Conservation (phyloP, 345 rosid genomes). For the Salix dunnii region DNA sequence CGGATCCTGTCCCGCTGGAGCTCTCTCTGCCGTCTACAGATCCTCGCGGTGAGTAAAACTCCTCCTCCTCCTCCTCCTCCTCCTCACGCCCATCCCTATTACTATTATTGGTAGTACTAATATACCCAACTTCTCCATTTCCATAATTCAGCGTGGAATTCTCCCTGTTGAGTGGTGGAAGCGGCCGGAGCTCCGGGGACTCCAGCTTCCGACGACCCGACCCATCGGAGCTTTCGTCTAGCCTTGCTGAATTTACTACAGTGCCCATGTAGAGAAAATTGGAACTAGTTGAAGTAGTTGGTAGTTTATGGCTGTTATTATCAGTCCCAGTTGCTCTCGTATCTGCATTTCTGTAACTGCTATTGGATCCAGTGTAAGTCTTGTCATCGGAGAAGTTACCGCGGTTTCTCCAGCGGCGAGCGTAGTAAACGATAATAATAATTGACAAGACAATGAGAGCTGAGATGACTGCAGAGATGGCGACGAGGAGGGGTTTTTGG, state of each 20-base stretch:
- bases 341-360: constrained; percentile 18
- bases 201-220: constrained; percentile 60
- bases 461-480: constrained; percentile 48
- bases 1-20: constrained; percentile 58
- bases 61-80: constrained; percentile 72
- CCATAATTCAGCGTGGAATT: constrained; percentile 37
- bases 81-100: not conserved
- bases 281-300: constrained; percentile 48
- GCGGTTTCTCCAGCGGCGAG: constrained; percentile 33
- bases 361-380: constrained; percentile 36
- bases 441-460: constrained; percentile 25
- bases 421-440: constrained; percentile 39
- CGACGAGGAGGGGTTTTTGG: constrained; percentile 44
- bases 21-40: constrained; percentile 61
- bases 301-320: constrained; percentile 29
- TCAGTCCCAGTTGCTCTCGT: not conserved
- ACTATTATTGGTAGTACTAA: not conserved
- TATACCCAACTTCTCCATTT: constrained; percentile 42
- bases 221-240: constrained; percentile 27
- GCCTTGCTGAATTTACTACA: constrained; percentile 42
- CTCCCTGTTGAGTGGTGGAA: constrained; percentile 75
- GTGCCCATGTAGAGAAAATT: constrained; percentile 90
- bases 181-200: constrained; percentile 93
- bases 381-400: constrained; percentile 39
- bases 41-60: constrained; percentile 87